phyloP scores from a whole-genome alignment of 176 grass and related monocot species.

The Cenchrus purpureus region DNA sequence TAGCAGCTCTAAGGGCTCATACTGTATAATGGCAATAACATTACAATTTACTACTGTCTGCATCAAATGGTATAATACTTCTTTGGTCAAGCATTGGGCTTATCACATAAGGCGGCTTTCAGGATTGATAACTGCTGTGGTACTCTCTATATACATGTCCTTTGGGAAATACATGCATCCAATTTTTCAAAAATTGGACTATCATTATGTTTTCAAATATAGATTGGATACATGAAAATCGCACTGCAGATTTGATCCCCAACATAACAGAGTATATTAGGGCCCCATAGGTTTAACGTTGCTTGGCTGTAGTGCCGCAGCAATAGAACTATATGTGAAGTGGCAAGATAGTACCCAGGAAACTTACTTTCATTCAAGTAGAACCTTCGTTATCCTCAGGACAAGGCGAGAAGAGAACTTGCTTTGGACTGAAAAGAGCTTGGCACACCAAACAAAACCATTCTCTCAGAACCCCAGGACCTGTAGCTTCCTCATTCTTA shows the following conservation, averaged over 20 bases:
- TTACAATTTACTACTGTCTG: background rate
- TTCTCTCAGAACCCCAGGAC: conserved; percentile 95
- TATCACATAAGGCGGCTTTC: background rate
- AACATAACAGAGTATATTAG: conserved; percentile 19
- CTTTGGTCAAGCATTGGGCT: background rate
- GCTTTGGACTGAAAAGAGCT: conserved; percentile 87
- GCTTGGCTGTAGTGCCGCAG: background rate
- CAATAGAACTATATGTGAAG: conserved; percentile 17
- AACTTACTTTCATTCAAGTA: conserved; percentile 95
- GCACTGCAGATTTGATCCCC: background rate
- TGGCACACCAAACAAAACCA: conserved; percentile 94
- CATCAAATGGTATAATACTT: background rate
- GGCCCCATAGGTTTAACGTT: background rate
- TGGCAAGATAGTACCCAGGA: conserved; percentile 9
- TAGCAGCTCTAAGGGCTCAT: background rate
- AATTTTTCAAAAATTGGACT: background rate
- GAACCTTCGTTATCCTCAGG: conserved; percentile 85
- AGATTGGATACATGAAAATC: conserved; percentile 7
- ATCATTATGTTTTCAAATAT: background rate
- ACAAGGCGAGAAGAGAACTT: conserved; percentile 86
- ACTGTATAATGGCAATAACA: background rate
- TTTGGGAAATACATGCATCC: background rate
- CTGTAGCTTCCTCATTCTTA: conserved; percentile 99
- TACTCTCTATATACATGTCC: background rate
- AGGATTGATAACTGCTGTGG: background rate